phyloP scores from a whole-genome alignment of 805 yeast species.

The Cyberlindnera lachancei region DNA sequence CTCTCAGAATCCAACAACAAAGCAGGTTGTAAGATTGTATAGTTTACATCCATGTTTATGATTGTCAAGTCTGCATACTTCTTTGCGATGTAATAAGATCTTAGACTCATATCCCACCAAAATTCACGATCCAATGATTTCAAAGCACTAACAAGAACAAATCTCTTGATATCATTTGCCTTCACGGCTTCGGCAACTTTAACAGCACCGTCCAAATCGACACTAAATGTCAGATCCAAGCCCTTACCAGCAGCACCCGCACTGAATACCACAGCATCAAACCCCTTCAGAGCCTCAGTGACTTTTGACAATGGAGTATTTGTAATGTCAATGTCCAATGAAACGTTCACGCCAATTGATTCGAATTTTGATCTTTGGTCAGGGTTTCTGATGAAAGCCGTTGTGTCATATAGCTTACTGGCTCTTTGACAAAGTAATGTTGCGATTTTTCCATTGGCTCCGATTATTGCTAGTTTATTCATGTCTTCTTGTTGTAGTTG shows the following conservation, averaged over 20 bases:
- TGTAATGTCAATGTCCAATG: constrained; percentile 33
- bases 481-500: too few species aligned
- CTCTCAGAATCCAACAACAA: constrained; percentile 31
- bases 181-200: constrained; percentile 49
- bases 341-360: constrained; percentile 28
- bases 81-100: constrained; percentile 52
- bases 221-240: constrained; percentile 34
- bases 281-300: constrained; percentile 33
- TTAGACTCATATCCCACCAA: constrained; percentile 32
- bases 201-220: constrained; percentile 59
- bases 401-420: constrained; percentile 28
- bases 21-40: constrained; percentile 54
- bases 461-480: constrained; percentile 39
- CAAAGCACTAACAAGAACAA: constrained; percentile 48
- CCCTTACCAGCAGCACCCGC: constrained; percentile 61
- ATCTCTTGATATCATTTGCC: constrained; percentile 34
- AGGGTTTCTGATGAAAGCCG: constrained; percentile 37
- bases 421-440: constrained; percentile 31
- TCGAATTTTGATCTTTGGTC: constrained; percentile 37
- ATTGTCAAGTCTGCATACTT: constrained; percentile 49
- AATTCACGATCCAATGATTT: constrained; percentile 43
- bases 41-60: constrained; percentile 31
- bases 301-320: constrained; percentile 29
- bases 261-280: constrained; percentile 49
- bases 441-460: constrained; percentile 61